These are phyloP conservation scores for Exophiala oligosperma DNA, from an alignment of 2,329 filamentous ascomycete species.

Conservation along the genomic window DNA sequence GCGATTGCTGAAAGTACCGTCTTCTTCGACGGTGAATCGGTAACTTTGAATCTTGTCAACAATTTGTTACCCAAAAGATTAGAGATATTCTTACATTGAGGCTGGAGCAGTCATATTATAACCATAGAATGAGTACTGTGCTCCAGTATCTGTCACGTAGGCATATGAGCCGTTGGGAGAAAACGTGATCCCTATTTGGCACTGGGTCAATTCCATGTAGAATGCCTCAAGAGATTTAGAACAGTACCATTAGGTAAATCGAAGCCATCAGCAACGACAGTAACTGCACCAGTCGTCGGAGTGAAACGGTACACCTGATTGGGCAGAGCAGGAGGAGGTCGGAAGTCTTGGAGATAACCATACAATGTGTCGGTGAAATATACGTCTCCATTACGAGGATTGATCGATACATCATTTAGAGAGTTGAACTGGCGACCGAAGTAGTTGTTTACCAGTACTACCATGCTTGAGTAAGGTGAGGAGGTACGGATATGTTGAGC, in stretches of 20 bases:
- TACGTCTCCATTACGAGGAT: constrained; percentile 27
- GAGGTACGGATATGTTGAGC: constrained; percentile 5
- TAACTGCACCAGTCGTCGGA: constrained; percentile 41
- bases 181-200: constrained; percentile 28
- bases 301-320: constrained; percentile 52
- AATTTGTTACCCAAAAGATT: background rate
- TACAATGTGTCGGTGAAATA: constrained; percentile 34
- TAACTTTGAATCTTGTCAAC: constrained; percentile 21
- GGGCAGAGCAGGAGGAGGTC: constrained; percentile 46
- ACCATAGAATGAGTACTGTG: constrained; percentile 19
- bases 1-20: constrained; percentile 39
- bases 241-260: constrained; percentile 44
- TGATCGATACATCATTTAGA: constrained; percentile 27
- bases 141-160: constrained; percentile 29
- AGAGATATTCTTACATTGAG: constrained; percentile 17
- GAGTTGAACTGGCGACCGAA: constrained; percentile 50
- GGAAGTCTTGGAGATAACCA: constrained; percentile 48
- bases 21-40: constrained; percentile 21
- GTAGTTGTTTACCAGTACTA: constrained; percentile 58
- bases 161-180: constrained; percentile 37
- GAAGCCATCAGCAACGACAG: constrained; percentile 52
- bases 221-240: too few relatives aligned
- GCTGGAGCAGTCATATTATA: constrained; percentile 24
- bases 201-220: too few relatives aligned
- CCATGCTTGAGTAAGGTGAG: background rate